Conservation (phyloP, 495 filamentous ascomycete genomes). For the Penicillium parvum region DNA sequence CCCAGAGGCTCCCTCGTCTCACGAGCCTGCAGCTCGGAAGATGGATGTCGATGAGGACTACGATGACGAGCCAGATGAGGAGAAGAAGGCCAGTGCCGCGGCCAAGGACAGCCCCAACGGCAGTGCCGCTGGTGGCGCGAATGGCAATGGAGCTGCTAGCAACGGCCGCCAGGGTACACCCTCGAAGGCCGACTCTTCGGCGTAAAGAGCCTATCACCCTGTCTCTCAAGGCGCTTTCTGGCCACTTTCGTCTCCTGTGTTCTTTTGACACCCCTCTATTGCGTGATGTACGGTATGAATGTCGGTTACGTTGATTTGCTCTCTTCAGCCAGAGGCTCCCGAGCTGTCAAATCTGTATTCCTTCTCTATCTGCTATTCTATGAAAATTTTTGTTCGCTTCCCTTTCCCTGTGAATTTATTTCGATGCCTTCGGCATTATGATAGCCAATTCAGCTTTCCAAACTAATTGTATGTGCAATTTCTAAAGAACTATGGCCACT, state of each 20-base stretch:
- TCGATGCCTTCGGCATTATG: conserved; percentile 19
- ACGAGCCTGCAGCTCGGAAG: conserved; percentile 83
- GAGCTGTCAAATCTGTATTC: conserved; percentile 20
- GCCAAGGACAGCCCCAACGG: conserved; percentile 42
- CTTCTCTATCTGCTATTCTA: conserved; percentile 23
- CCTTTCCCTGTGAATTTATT: conserved; percentile 25
- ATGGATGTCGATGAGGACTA: conserved; percentile 98
- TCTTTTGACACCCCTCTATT: conserved; percentile 10
- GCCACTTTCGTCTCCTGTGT: conserved; percentile 13
- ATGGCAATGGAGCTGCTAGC: conserved; percentile 10
- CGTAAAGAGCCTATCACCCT: too few species aligned
- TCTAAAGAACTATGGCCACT: too few species aligned
- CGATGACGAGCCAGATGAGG: conserved; percentile 80
- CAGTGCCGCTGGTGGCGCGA: conserved; percentile 26
- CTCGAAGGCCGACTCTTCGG: conserved; percentile 32
- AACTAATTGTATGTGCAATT: too few species aligned
- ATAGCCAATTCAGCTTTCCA: conserved; percentile 15
- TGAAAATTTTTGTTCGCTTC: conserved; percentile 22
- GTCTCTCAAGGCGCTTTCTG: too few species aligned
- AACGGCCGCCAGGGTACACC: conserved; percentile 29
- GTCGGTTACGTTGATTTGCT: conserved; percentile 13
- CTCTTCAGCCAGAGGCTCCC: conserved; percentile 12
- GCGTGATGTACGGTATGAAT: conserved; percentile 31
- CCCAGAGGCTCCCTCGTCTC: conserved; percentile 53
- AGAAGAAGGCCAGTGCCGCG: conserved; percentile 55